Base-by-base conservation (phyloP, 257 asterid species). In the Prunella vulgaris region DNA sequence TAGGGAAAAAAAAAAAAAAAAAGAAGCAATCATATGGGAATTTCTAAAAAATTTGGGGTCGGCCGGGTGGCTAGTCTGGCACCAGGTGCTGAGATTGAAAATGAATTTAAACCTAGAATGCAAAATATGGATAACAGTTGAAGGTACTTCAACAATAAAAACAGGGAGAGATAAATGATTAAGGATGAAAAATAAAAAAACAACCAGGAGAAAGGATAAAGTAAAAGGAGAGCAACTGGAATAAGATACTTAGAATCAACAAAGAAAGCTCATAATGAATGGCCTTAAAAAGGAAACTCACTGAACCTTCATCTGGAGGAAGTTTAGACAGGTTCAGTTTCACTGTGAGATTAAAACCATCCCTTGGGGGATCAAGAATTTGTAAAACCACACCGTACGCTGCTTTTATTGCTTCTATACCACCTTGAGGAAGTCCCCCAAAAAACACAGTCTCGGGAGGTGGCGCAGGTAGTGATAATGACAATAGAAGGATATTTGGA, bases 321-420 rank as follows among this genome's bases (percentile, higher is more conserved):
- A 93, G 95, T 84, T 90, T 90, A 77, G 96, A 86, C 80, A 88
- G 85, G 84, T 88, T 93, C 73, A 93, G 79, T 79, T 93, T 93
- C 83, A 93, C 71, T 7, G 98, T 93, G 75, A 93, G 97, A 78
- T 88, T 87, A 78, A 87, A 93, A 76, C 97, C 97, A 81, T 93
- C 98, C 81, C 87, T 89, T 33, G 98, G 97, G 48, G 97, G 98
- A 86, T 93, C 98, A 71, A 93, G 98, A 82, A 93, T 89, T 73
- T 90, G 98, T 72, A 89, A 82, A 74, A 88, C 82, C 40, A 57
- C 78, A 37, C 97, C 97, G 76, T 93, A 93, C 58, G 96, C 88
- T 53, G 88, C 83, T 78, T 93, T 93, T 72, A 90, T 80, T 70
- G 98, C 97, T 79, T 90, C 98, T 76, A 93, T 86, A 53, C 97